Conservation (phyloP, 805 yeast species). For the Saccharomycopsis oosterbeekiorum region DNA sequence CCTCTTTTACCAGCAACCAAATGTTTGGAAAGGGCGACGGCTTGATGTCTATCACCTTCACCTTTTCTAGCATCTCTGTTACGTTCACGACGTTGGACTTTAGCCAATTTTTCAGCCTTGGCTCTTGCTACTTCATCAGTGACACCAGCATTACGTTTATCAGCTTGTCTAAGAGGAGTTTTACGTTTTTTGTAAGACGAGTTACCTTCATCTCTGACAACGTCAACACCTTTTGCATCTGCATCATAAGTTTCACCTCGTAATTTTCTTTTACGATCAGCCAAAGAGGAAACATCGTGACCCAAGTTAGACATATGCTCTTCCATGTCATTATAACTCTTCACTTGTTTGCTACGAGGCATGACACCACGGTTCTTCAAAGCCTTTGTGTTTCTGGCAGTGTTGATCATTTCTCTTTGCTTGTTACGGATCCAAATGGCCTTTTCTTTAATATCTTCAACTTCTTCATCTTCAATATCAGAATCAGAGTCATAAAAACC, state of each 20-base stretch:
- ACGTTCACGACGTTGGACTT: constrained; percentile 87
- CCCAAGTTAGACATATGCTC: constrained; percentile 84
- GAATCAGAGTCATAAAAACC: constrained; percentile 93
- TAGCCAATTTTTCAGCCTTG: constrained; percentile 79
- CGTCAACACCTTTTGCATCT: constrained; percentile 61
- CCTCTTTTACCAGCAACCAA: constrained; percentile 95
- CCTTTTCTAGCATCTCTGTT: constrained; percentile 88
- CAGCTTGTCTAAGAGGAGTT: constrained; percentile 51
- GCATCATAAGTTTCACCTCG: constrained; percentile 31
- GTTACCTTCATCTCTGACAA: constrained; percentile 49
- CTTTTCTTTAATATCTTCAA: constrained; percentile 65
- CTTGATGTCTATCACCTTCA: constrained; percentile 88
- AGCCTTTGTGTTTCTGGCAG: constrained; percentile 77
- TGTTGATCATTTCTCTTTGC: constrained; percentile 87
- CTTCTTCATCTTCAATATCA: constrained; percentile 56
- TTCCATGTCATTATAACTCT: constrained; percentile 71
- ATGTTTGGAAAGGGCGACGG: constrained; percentile 85
- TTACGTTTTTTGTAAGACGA: constrained; percentile 32
- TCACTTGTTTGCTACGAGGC: constrained; percentile 83
- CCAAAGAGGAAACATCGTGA: constrained; percentile 66
- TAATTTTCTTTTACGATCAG: constrained; percentile 37
- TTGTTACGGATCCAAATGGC: constrained; percentile 94
- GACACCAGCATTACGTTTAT: constrained; percentile 81
- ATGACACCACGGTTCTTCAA: constrained; percentile 77
- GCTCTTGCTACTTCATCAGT: constrained; percentile 69